These are phyloP conservation scores for Chromera velia DNA, from an alignment of 73 alveolate species.

Conservation along the genomic window DNA sequence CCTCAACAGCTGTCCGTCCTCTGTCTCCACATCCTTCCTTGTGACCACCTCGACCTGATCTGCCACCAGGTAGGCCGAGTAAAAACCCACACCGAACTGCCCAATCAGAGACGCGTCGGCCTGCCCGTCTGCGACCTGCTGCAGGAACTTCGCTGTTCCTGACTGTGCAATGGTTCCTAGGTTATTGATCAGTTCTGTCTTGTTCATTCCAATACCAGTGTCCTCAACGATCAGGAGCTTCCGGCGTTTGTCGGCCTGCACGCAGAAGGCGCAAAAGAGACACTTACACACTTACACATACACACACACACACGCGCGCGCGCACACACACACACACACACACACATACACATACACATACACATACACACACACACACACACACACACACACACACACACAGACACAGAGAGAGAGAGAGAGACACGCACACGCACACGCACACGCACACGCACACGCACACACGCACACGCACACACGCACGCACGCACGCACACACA, in stretches of 20 bases:
- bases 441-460: background rate
- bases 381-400: background rate
- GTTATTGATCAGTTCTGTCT: constrained; percentile 90
- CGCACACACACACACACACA: background rate
- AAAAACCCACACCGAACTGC: constrained; percentile 99
- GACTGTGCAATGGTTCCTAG: constrained; percentile 88
- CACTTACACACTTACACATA: no score
- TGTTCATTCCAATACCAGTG: constrained; percentile 96
- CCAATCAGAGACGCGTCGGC: constrained; percentile 86
- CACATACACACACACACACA: background rate
- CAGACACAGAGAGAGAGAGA: background rate
- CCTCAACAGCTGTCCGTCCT: constrained; percentile 20
- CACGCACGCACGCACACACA: background rate
- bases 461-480: background rate
- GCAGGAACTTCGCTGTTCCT: constrained; percentile 44
- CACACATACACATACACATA: background rate
- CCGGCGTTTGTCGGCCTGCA: background rate
- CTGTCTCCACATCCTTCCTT: constrained; percentile 14
- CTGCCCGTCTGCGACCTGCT: constrained; percentile 9
- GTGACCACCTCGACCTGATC: constrained; percentile 57
- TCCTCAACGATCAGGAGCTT: constrained; percentile 34
- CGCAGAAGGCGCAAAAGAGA: background rate
- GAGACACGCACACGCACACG: background rate
- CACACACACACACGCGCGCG: no score
- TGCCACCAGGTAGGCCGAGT: constrained; percentile 89